Conservation (phyloP, 2,329 filamentous ascomycete genomes). For the Cryphonectria naterciae region DNA sequence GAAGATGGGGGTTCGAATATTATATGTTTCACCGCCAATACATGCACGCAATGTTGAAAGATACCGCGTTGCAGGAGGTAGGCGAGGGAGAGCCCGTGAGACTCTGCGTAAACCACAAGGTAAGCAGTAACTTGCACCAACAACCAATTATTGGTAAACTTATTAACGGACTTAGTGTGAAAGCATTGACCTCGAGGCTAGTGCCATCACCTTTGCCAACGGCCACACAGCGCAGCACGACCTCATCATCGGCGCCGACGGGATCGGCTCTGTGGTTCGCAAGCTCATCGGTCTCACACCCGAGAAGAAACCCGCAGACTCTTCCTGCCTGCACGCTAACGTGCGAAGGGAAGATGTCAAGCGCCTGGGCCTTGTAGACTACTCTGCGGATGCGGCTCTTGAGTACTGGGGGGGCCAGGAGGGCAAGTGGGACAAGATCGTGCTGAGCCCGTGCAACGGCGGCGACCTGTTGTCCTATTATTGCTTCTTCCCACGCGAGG, state of each 20-base stretch:
- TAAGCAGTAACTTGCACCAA: conserved; percentile 30
- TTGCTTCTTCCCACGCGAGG: conserved; percentile 67
- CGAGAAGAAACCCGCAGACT: conserved; percentile 61
- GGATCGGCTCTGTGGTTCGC: conserved; percentile 68
- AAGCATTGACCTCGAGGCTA: conserved; percentile 55
- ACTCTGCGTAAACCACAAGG: conserved; percentile 60
- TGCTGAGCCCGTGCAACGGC: conserved; percentile 69
- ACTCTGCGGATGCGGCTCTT: conserved; percentile 61
- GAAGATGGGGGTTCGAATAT: conserved; percentile 65
- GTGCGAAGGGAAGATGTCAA: conserved; percentile 65
- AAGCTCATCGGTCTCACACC: conserved; percentile 65
- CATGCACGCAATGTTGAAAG: conserved; percentile 45
- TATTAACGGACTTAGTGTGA: conserved; percentile 41
- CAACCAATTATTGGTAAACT: background rate
- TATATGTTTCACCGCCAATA: conserved; percentile 66
- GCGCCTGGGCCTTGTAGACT: conserved; percentile 64
- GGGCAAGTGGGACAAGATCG: conserved; percentile 69
- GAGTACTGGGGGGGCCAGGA: conserved; percentile 74
- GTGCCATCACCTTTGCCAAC: conserved; percentile 58
- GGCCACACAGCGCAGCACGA: conserved; percentile 57
- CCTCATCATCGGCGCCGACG: conserved; percentile 66
- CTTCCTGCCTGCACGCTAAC: conserved; percentile 68
- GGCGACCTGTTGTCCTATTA: conserved; percentile 70
- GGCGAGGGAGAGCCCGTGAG: conserved; percentile 33
- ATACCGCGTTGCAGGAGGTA: conserved; percentile 19